Base-by-base conservation (phyloP, 768 basidiomycete species). In the Pleurotus citrinopileatus region DNA sequence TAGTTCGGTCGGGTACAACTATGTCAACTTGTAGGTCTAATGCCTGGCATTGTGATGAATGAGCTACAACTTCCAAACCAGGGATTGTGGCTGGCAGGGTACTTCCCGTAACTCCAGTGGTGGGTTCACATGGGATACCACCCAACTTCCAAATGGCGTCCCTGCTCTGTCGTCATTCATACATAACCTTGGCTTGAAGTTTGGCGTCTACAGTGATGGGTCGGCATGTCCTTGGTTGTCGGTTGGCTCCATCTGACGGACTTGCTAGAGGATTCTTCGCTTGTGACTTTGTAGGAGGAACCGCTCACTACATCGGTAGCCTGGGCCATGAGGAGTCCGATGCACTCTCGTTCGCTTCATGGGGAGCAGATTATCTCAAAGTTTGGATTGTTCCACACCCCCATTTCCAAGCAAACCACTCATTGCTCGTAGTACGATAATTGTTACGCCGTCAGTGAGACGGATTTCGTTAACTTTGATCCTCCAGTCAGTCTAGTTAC, bases 131-230 rank as follows among this genome's bases (percentile, higher is more conserved):
- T 79, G 76, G 76, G 68, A 73, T 58, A 69, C 67, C 2, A 69
- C 66, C 12, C 46, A 46, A 15, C 47, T 62, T 55, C 65, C 65
- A 7, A 50, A 53, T 29, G 64, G 64, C 23, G 52, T 65, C n/a
- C 61, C 62, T 17, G 57, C 73, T 1, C 60, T 76, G 42, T 66
- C 67, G 17, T 63, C 70, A 12, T 75, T 70, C 51, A 59, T 75
- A 17, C 72, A 74, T 53, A 62, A 60, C 34, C 53, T 63, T 26
- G 74, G 73, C 6, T 84, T 65, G 80, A 84, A 58, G 79, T 91
- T 71, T 84, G 90, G 64, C 72, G 82, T 67, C 79, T 78, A 70
- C 79, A 89, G 89, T 55, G 59, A 65, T 38, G 73, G 66, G 74
- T 73, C 60, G 27, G 66, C 50, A 9, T 12, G 26, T 53, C 53